Base-by-base conservation (phyloP, 1,284 basidiomycete species). In the Moesziomyces sp. region DNA sequence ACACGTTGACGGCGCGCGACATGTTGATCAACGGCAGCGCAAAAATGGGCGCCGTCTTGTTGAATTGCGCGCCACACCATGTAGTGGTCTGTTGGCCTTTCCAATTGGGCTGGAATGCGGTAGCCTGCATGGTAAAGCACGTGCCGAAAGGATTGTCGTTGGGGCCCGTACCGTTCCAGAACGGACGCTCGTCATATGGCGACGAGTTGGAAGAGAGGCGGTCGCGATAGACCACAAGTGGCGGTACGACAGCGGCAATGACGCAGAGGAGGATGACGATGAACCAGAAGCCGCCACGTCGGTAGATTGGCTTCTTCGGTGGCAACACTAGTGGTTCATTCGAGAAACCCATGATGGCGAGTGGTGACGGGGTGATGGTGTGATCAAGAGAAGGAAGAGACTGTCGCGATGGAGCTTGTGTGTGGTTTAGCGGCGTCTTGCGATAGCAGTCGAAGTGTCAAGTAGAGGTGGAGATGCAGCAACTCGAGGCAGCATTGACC, bases 131-230 rank as follows among this genome's bases (percentile, higher is more conserved):
- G 13, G 63, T 73, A 51, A 73, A 73, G 54, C 64, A 67, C 0
- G 64, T 67, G 48, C 70, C 70, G 38, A 73, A 73, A 0, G 70
- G 70, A 28, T 73, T 73, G 26, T 60, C 21, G 57, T 64, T 73
- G 8, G 70, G 70, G 21, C 70, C 70, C 13, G 64, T 67, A 9
- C 70, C 70, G 46, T 73, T 73, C 70, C 70, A 73, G 45, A 73
- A 64, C 0, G 70, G 70, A 49, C 56, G 69, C 6, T 73, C 55
- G 44, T 51, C 55, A 23, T 40, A 57, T 11, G 61, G 50, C 4
- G 55, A 51, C 3, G 55, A 21, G 7, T 44, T 42, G 18, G 52
- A 16, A 8, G 43, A 38, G 3, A 72, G 52, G 13, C 60, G 52
- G 19, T 67, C 59, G 18, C 70, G 64, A 43, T 57, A 73, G 34